Base-by-base conservation (phyloP, 345 rosid species). In the Mercurialis annua region DNA sequence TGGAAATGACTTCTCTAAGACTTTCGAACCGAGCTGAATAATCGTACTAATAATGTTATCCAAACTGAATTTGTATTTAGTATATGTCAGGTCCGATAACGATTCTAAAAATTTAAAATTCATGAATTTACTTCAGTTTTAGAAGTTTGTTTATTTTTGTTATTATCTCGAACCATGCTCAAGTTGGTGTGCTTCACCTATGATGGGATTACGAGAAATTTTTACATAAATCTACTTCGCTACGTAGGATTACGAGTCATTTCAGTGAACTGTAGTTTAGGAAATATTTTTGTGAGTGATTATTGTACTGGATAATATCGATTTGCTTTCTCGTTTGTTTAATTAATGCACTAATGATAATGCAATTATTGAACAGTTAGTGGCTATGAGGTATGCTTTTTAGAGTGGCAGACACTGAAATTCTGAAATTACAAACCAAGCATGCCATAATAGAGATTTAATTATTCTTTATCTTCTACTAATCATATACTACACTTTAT, bases 381-480 rank as follows among this genome's bases (percentile, higher is more conserved):
- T 4, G 46, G 27, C 38, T 5, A 38, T 53, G 58, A 30, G 2
- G 64, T 21, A 59, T 59, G 64, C 64, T 59, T 12, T 10, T 0
- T n/a, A 10, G 27, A 58, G 64, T 59, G 64, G 64, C 47, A 38
- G 47, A 59, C 46, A 38, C 46, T 59, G 4, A 59, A 59, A 21
- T 23, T 21, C 46, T 59, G 4, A 59, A 59, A 21, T 23, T 21
- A 44, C 30, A n/a, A 59, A 21, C 18, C 30, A 40, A 36, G 47
- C 64, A 20, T 40, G 64, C 44, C 46, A 4, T 21, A 20, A 36
- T 59, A 20, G 27, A 34, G 26, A 20, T 24, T 52, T 52, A 52
- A 23, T 52, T 52, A n/a, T n/a, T n/a, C n/a, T 52, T 10, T 52
- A 24, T 6, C 29, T 24, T 2, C 24, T 27, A 2, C 14, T 12